phyloP scores from a whole-genome alignment of 495 filamentous ascomycete genomes.

The Tuber calosporum region DNA sequence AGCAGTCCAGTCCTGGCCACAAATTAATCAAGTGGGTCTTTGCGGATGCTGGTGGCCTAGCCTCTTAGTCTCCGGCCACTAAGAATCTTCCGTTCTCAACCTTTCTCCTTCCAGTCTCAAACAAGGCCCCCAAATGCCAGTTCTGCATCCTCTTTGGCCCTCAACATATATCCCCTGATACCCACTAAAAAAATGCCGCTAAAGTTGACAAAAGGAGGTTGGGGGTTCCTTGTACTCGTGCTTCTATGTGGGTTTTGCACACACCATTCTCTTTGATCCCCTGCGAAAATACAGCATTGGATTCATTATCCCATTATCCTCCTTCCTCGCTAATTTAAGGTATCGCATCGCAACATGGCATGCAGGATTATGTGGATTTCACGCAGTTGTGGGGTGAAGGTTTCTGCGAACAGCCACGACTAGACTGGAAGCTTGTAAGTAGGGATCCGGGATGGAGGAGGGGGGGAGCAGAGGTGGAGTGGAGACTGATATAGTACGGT shows the following conservation, averaged over 20 bases:
- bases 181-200: neutral
- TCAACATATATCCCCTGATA: neutral
- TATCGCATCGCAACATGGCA: slow-evolving; percentile 35
- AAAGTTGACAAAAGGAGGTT: neutral
- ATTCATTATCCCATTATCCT: slow-evolving; percentile 10
- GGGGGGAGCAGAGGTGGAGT: slow-evolving; percentile 13
- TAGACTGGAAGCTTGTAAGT: slow-evolving; percentile 2
- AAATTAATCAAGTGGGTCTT: neutral
- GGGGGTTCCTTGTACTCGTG: neutral
- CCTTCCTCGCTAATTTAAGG: slow-evolving; percentile 38
- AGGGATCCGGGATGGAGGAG: slow-evolving; percentile 9
- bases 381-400: slow-evolving; percentile 22
- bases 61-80: neutral
- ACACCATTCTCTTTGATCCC: neutral
- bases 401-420: slow-evolving; percentile 20
- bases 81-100: neutral
- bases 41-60: neutral
- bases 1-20: neutral
- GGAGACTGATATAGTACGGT: slow-evolving; percentile 13
- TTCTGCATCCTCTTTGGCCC: neutral
- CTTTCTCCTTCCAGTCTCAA: neutral
- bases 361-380: slow-evolving; percentile 30
- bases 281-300: slow-evolving; percentile 15
- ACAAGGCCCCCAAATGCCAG: neutral
- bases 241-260: neutral